Evolutionary conservation across 2,329 filamentous ascomycete species (phyloP).

Genomic region (Fusarium vanettenii): DNA sequence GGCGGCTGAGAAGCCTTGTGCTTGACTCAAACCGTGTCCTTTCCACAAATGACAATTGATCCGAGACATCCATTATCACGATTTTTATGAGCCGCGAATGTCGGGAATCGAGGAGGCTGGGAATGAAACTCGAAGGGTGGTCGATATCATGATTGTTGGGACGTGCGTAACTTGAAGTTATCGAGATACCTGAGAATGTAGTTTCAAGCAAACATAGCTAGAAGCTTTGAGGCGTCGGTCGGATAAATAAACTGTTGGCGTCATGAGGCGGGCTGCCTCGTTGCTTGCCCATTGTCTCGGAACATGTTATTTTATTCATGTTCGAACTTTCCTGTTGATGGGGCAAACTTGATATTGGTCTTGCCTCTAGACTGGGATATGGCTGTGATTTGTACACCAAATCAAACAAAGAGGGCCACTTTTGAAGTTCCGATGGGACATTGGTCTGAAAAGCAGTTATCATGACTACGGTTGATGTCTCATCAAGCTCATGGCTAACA

Average conservation of each 20-base stretch:
- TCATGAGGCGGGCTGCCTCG: not conserved
- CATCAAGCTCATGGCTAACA: not conserved
- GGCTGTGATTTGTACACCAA: not conserved
- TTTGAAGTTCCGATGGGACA: not conserved
- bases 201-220: not conserved
- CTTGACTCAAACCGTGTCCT: conserved; percentile 1
- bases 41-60: not conserved
- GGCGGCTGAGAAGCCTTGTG: conserved; percentile 1
- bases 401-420: not conserved
- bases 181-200: not conserved
- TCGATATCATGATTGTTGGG: not conserved
- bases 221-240: not conserved
- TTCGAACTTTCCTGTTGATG: not conserved
- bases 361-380: not conserved
- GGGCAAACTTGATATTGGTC: not conserved
- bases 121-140: conserved; percentile 7
- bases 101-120: conserved; percentile 18
- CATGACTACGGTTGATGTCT: not conserved
- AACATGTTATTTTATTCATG: not conserved
- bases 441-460: not conserved
- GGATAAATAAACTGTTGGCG: not conserved
- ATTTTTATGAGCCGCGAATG: not conserved
- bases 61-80: not conserved
- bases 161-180: not conserved
- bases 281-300: not conserved